Conservation (phyloP, 2,329 filamentous ascomycete species). For the Aspergillus thermomutatus region DNA sequence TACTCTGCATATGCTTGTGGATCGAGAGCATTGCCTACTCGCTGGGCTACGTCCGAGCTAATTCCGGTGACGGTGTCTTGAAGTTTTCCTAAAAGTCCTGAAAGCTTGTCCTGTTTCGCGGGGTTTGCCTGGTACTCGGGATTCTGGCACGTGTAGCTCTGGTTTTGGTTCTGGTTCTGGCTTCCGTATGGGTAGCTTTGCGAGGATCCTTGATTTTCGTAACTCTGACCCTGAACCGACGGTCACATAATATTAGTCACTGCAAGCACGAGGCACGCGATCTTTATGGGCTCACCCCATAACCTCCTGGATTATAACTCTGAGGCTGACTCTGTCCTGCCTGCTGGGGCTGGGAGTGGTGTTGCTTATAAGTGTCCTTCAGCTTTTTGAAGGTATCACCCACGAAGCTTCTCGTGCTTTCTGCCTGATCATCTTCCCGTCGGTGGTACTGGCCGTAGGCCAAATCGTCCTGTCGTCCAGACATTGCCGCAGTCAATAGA, state of each 20-base stretch:
- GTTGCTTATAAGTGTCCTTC: conserved; percentile 32
- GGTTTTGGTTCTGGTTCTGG: conserved; percentile 20
- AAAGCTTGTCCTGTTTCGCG: conserved; percentile 35
- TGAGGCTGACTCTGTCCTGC: conserved; percentile 13
- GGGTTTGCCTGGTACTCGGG: conserved; percentile 28
- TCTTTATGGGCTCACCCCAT: conserved; percentile 17
- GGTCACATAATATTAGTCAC: not conserved
- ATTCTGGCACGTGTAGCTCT: conserved; percentile 16
- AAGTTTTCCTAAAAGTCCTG: conserved; percentile 54
- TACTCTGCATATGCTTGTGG: conserved; percentile 48
- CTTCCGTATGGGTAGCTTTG: conserved; percentile 24
- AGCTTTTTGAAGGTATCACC: conserved; percentile 50
- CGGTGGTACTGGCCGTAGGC: conserved; percentile 53
- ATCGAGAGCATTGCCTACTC: conserved; percentile 45
- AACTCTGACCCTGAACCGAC: conserved; percentile 3
- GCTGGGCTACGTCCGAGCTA: conserved; percentile 50
- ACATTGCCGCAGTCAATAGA: conserved; percentile 24
- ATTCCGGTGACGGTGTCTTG: conserved; percentile 51
- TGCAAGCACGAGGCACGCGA: not conserved
- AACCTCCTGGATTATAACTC: conserved; percentile 19
- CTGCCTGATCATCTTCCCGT: conserved; percentile 12
- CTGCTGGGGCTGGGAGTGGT: conserved; percentile 15
- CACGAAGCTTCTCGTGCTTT: conserved; percentile 48
- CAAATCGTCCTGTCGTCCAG: conserved; percentile 48
- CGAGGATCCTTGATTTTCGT: conserved; percentile 9